phyloP scores from a whole-genome alignment of 768 basidiomycete genomes.

The Boletus rex-veris region DNA sequence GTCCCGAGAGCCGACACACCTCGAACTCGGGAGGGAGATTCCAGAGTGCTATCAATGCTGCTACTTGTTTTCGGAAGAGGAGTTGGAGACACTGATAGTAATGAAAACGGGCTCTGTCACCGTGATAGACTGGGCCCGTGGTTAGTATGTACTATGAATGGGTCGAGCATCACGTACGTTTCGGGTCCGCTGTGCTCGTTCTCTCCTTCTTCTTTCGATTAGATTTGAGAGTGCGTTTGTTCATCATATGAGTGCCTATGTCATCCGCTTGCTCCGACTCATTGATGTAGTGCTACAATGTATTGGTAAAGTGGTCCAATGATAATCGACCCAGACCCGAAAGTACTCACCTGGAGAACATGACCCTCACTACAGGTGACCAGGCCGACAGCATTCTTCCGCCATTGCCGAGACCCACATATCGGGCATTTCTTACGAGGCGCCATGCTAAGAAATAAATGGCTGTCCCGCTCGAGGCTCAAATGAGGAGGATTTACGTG shows the following conservation, averaged over 20 bases:
- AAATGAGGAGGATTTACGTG: conserved; percentile 10
- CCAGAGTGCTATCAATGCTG: conserved; percentile 59
- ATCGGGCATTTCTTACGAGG: conserved; percentile 64
- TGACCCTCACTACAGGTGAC: conserved; percentile 91
- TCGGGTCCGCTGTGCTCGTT: conserved; percentile 53
- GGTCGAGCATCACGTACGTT: conserved; percentile 41
- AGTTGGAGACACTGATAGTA: conserved; percentile 85
- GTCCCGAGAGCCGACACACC: conserved; percentile 38
- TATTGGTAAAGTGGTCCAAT: background rate
- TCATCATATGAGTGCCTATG: conserved; percentile 56
- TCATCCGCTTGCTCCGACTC: conserved; percentile 74
- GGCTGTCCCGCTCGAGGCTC: too few species aligned
- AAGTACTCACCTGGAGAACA: conserved; percentile 66
- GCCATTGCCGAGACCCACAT: conserved; percentile 85
- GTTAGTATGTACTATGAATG: background rate
- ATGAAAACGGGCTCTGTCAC: conserved; percentile 69
- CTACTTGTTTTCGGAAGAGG: conserved; percentile 73
- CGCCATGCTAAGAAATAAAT: conserved; percentile 38
- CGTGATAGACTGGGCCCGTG: conserved; percentile 71
- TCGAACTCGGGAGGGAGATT: conserved; percentile 76
- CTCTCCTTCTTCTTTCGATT: conserved; percentile 49
- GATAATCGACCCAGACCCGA: background rate
- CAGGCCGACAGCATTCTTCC: conserved; percentile 79
- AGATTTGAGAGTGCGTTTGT: conserved; percentile 64
- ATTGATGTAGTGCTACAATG: conserved; percentile 69